Percentiles rank a stretch among this genome's conserved stretches.
These are phyloP conservation scores for Trichoderma gamsii DNA, from an alignment of 495 filamentous ascomycete genomes.

Conservation along the genomic window DNA sequence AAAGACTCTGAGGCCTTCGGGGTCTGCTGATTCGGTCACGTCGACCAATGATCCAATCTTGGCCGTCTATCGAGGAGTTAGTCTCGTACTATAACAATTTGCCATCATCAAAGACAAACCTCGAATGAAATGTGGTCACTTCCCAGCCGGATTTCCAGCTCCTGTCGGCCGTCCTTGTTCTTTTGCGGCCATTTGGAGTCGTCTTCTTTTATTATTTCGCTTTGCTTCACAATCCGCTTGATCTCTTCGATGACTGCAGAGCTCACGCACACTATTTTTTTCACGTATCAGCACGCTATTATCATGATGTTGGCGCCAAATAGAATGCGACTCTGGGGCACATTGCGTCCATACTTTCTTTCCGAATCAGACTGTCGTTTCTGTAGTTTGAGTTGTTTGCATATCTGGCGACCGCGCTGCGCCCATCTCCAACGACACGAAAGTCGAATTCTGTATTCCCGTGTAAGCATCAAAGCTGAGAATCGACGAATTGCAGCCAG, in stretches of 20 bases:
- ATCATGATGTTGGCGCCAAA: background rate
- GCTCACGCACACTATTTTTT: conserved; percentile 88
- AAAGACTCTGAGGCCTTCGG: conserved; percentile 96
- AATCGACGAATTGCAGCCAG: background rate
- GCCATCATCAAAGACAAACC: conserved; percentile 39
- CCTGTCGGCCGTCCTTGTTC: conserved; percentile 97
- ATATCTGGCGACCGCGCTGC: conserved; percentile 90
- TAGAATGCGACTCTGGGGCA: background rate
- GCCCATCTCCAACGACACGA: conserved; percentile 85
- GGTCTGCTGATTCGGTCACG: conserved; percentile 91
- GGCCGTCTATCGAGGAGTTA: conserved; percentile 62
- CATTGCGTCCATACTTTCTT: conserved; percentile 78
- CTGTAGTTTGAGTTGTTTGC: conserved; percentile 99
- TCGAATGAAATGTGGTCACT: conserved; percentile 98
- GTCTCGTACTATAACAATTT: conserved; percentile 12
- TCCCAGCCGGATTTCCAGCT: conserved; percentile 90
- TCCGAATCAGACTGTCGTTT: conserved; percentile 96
- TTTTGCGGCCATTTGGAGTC: conserved; percentile 99
- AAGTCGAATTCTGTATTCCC: conserved; percentile 82
- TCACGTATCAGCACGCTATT: background rate
- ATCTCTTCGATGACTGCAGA: conserved; percentile 88
- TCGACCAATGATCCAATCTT: conserved; percentile 98
- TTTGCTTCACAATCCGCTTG: conserved; percentile 93
- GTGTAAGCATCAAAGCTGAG: background rate
- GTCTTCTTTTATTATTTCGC: conserved; percentile 99